These are phyloP conservation scores for Sphaerosporella brunnea DNA, from an alignment of 495 filamentous ascomycete species.

Conservation along the genomic window DNA sequence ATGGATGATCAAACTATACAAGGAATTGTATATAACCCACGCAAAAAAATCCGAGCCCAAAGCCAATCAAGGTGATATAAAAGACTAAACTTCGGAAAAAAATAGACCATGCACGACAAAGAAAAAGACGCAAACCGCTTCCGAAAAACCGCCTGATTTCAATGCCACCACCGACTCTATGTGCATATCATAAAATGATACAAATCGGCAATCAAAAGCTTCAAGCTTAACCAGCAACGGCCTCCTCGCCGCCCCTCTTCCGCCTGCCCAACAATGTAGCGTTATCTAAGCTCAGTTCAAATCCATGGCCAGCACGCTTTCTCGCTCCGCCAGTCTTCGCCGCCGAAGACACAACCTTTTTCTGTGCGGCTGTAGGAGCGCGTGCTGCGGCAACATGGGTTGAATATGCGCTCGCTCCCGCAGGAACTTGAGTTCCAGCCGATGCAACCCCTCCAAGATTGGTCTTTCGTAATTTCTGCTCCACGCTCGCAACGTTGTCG, in stretches of 20 bases:
- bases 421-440: conserved; percentile 14
- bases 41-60: no score
- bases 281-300: conserved; percentile 80
- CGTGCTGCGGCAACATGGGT: conserved; percentile 27
- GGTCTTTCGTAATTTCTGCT: conserved; percentile 64
- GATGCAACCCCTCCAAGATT: conserved; percentile 39
- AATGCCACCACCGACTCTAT: no score
- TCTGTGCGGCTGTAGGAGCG: conserved; percentile 32
- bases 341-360: conserved; percentile 56
- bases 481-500: conserved; percentile 53
- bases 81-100: no score
- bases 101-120: no score
- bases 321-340: conserved; percentile 52
- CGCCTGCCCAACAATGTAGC: conserved; percentile 73
- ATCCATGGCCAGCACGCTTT: conserved; percentile 44
- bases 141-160: no score
- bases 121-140: no score
- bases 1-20: not conserved
- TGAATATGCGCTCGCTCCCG: conserved; percentile 30
- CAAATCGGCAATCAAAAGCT: no score
- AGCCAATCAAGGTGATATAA: no score
- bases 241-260: conserved; percentile 23
- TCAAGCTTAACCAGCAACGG: conserved; percentile 7
- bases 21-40: no score
- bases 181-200: no score